phyloP scores from a whole-genome alignment of 306 rosid species.

The Sphenostylis stenocarpa region DNA sequence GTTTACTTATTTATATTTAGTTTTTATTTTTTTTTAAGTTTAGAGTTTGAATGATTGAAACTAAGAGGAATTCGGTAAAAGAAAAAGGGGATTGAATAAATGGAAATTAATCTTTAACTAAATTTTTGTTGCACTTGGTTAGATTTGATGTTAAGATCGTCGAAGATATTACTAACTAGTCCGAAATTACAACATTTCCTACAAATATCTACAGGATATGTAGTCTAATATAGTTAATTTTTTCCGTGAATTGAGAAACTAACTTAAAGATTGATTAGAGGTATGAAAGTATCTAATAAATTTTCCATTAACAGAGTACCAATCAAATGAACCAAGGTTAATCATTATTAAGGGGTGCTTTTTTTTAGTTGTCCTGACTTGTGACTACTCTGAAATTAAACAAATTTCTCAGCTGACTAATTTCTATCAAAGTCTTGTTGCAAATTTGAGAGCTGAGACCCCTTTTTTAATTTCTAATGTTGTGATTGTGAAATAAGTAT shows the following conservation, averaged over 20 bases:
- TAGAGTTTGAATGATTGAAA: too few relatives aligned
- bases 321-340: neutral
- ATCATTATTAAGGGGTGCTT: neutral
- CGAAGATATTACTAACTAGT: too few relatives aligned
- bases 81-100: too few relatives aligned
- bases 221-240: neutral
- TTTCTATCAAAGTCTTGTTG: neutral
- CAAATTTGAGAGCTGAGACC: neutral
- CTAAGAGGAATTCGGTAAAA: too few relatives aligned
- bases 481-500: neutral
- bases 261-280: neutral
- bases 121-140: neutral
- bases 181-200: too few relatives aligned
- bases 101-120: neutral
- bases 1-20: too few relatives aligned
- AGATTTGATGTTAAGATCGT: too few relatives aligned
- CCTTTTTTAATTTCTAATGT: neutral
- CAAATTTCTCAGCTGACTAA: neutral
- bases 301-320: neutral
- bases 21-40: too few relatives aligned
- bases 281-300: neutral
- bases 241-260: neutral
- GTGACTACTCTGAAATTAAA: neutral
- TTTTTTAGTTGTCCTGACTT: neutral
- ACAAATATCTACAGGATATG: neutral